Base-by-base conservation (phyloP, 345 rosid species). In the Hibiscus mutabilis region DNA sequence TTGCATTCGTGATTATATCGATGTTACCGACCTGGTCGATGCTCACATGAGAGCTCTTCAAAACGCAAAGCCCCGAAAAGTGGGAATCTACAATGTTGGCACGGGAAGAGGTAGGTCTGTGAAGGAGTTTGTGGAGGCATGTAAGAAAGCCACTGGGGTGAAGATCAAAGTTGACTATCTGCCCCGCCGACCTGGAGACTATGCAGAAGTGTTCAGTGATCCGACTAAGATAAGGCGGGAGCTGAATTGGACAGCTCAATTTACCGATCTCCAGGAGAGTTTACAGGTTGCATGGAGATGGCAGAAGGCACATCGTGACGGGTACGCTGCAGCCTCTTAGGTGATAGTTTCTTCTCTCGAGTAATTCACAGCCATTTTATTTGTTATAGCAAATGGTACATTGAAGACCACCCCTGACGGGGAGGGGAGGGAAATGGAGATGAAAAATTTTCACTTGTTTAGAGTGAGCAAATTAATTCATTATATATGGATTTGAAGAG, bases 61-160 rank as follows among this genome's bases (percentile, higher is more conserved):
- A n/a, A 51, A 51, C 0, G 19, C 55, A 51, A 51, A 51, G 55
- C 55, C 55, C 4, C 18, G 9, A 15, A 51, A 51, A 16, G 55
- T 51, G 19, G 55, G 55, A 51, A 51, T 51, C 55, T 51, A 51
- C 55, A 51, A 51, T 51, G 55, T 51, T 51, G 21, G 98, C 56
- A 94, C 97, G 0, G 98, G 98, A 42, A 80, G 78, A 85, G 98
- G 98, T 81, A 86, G 97, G 79, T 94, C 97, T 0, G 97, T 94
- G 29, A 91, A 90, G 73, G 98, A 94, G 76, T 94, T 94, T 78
- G 98, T 94, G 25, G 93, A 91, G 74, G 97, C 98, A 14, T 94
- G 97, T 74, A 89, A 94, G 82, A 86, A 86, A 74, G 98, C 97
- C n/a, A 94, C 98, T 15, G 89, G 88, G 35, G 82, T 76, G 58